Percentiles rank a stretch among this genome's conserved stretches.
Conservation (phyloP, 768 basidiomycete species). For the Tulasnella sp. region DNA sequence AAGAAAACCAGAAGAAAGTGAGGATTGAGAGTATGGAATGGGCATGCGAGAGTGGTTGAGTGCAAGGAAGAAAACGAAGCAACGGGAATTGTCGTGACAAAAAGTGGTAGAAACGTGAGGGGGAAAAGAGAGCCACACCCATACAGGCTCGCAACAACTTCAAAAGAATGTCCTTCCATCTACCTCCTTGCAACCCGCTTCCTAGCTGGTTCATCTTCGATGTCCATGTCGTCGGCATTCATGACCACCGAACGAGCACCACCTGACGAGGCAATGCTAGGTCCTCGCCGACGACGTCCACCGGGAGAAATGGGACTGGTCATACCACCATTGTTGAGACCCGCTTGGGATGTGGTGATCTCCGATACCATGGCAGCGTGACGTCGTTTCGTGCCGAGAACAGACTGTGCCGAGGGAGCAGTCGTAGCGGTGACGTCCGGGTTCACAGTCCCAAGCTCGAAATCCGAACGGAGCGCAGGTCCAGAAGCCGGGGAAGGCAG, state of each 20-base stretch:
- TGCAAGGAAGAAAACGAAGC: not conserved
- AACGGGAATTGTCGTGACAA: not conserved
- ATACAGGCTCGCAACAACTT: not conserved
- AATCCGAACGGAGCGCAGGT: not conserved
- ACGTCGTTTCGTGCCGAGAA: conserved; percentile 51
- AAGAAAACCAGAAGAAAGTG: not conserved
- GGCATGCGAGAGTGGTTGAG: not conserved
- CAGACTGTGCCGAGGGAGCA: conserved; percentile 26
- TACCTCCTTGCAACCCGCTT: conserved; percentile 61
- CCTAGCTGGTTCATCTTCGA: conserved; percentile 69
- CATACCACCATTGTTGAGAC: conserved; percentile 27
- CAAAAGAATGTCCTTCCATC: conserved; percentile 10
- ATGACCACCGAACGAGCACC: conserved; percentile 22
- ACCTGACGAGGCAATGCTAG: conserved; percentile 31
- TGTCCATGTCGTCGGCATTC: conserved; percentile 48
- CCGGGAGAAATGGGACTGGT: conserved; percentile 30
- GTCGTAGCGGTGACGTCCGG: conserved; percentile 8
- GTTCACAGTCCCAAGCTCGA: conserved; percentile 1
- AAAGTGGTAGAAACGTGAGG: not conserved
- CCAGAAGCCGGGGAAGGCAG: not conserved
- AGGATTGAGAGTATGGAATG: not conserved
- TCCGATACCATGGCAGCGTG: conserved; percentile 72
- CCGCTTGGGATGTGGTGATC: conserved; percentile 22
- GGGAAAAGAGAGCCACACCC: not conserved
- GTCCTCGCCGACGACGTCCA: conserved; percentile 28